Evolutionary conservation across 139 green algal genomes (phyloP).

Genomic region (Raphidocelis subcapitata): DNA sequence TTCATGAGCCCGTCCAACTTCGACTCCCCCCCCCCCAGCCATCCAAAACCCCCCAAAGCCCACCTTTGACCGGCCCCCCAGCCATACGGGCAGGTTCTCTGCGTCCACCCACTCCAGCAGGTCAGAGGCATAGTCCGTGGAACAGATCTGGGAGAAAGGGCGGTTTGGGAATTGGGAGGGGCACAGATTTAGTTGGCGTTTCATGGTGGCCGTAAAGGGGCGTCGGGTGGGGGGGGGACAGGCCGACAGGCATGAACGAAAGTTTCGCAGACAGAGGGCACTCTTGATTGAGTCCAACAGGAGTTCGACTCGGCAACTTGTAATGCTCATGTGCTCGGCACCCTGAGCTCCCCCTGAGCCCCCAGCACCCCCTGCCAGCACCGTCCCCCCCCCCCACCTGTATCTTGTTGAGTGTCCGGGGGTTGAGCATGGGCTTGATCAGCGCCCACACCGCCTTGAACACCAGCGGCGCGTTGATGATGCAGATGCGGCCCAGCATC

Average conservation of each 20-base stretch:
- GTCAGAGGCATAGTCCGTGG: slow-evolving; percentile 62
- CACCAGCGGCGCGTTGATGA: slow-evolving; percentile 84
- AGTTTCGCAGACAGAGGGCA: no score
- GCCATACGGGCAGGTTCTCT: slow-evolving; percentile 77
- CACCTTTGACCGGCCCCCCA: slow-evolving; percentile 60
- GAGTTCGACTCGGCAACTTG: no score
- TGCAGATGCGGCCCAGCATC: slow-evolving; percentile 76
- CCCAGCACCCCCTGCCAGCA: no score
- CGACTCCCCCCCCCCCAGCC: no score
- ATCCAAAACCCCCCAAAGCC: no score
- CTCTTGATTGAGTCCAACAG: no score
- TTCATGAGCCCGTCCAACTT: no score
- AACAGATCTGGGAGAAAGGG: slow-evolving; percentile 52
- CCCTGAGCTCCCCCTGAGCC: no score
- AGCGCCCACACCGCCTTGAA: slow-evolving; percentile 73
- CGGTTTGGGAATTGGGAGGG: neutral
- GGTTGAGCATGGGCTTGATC: slow-evolving; percentile 75
- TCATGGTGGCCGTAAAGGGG: no score
- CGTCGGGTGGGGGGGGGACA: no score
- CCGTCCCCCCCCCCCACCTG: slow-evolving; percentile 41
- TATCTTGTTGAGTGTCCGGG: slow-evolving; percentile 77
- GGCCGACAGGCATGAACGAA: no score
- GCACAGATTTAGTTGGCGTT: neutral
- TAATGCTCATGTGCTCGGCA: no score
- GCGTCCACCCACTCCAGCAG: slow-evolving; percentile 76